These are phyloP conservation scores for Neocallimastix lanati DNA, from an alignment of 192 early-diverging fungal genomes.

Conservation along the genomic window DNA sequence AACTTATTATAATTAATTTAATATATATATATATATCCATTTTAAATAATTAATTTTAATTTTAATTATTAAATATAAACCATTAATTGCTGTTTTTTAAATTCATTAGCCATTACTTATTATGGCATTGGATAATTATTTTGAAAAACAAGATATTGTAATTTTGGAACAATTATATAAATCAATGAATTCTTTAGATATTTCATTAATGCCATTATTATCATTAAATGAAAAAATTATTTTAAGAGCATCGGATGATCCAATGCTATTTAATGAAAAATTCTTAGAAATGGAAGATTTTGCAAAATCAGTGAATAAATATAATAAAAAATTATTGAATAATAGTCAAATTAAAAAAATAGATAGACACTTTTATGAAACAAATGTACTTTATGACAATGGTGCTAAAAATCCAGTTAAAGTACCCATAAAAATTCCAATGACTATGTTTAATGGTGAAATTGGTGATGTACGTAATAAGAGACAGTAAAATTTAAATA, in stretches of 20 bases:
- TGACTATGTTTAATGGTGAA: slow-evolving; percentile 72
- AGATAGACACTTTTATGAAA: slow-evolving; percentile 76
- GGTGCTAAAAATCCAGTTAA: not conserved
- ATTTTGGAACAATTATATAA: slow-evolving; percentile 62
- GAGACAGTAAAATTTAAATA: too few species aligned
- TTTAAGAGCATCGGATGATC: slow-evolving; percentile 38
- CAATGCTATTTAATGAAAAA: not conserved
- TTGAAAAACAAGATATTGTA: slow-evolving; percentile 48
- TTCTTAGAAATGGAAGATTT: not conserved
- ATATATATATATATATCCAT: too few species aligned
- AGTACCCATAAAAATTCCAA: slow-evolving; percentile 64
- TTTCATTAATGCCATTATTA: slow-evolving; percentile 57
- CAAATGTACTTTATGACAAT: slow-evolving; percentile 57
- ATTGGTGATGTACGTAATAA: slow-evolving; percentile 65
- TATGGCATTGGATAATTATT: slow-evolving; percentile 82
- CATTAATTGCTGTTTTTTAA: too few species aligned
- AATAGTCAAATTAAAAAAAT: slow-evolving; percentile 34
- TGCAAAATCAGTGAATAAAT: not conserved
- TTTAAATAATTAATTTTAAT: too few species aligned
- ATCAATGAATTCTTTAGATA: slow-evolving; percentile 70
- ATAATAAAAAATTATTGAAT: not conserved
- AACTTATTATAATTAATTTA: too few species aligned
- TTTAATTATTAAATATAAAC: too few species aligned
- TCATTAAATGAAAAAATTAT: slow-evolving; percentile 64
- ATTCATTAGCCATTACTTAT: slow-evolving; percentile 58